Evolutionary conservation across 2,329 filamentous ascomycete species (phyloP).

Genomic region (Grosmannia penicillata): DNA sequence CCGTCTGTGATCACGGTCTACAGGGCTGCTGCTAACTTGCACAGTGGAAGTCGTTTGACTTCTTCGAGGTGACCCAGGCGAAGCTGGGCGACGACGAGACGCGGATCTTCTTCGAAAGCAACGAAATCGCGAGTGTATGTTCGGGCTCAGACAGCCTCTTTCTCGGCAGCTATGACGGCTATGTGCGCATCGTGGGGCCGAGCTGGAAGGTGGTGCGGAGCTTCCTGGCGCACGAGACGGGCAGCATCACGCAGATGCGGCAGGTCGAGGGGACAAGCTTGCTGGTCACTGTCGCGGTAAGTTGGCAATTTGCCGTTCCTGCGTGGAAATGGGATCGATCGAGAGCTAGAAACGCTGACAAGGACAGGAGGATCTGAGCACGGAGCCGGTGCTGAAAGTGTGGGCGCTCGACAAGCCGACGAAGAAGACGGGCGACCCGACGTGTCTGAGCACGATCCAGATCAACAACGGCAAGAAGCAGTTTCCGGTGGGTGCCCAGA

Average conservation of each 20-base stretch:
- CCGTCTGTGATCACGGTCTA: neutral
- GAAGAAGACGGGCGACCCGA: constrained; percentile 83
- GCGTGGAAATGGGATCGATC: neutral
- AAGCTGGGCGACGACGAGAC: constrained; percentile 67
- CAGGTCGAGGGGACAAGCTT: constrained; percentile 79
- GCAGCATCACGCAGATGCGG: constrained; percentile 77
- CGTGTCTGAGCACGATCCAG: constrained; percentile 70
- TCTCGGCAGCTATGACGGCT: constrained; percentile 71
- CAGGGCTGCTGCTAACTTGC: neutral
- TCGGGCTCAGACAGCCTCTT: constrained; percentile 84
- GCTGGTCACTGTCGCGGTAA: constrained; percentile 65
- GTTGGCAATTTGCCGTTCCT: too few species aligned
- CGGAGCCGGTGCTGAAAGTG: constrained; percentile 84
- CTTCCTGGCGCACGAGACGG: constrained; percentile 74
- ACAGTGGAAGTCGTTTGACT: constrained; percentile 98
- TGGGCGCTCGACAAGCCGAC: constrained; percentile 91
- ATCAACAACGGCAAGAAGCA: constrained; percentile 84
- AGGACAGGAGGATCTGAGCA: constrained; percentile 63
- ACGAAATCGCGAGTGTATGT: constrained; percentile 68
- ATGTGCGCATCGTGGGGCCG: constrained; percentile 74
- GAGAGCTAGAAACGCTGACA: constrained; percentile 13
- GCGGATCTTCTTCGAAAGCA: constrained; percentile 65
- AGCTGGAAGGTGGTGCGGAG: constrained; percentile 74
- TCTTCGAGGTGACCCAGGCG: constrained; percentile 89
- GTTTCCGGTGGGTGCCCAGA: constrained; percentile 76